phyloP scores from a whole-genome alignment of 495 filamentous ascomycete genomes.

The Penicillium atrosanguineum region DNA sequence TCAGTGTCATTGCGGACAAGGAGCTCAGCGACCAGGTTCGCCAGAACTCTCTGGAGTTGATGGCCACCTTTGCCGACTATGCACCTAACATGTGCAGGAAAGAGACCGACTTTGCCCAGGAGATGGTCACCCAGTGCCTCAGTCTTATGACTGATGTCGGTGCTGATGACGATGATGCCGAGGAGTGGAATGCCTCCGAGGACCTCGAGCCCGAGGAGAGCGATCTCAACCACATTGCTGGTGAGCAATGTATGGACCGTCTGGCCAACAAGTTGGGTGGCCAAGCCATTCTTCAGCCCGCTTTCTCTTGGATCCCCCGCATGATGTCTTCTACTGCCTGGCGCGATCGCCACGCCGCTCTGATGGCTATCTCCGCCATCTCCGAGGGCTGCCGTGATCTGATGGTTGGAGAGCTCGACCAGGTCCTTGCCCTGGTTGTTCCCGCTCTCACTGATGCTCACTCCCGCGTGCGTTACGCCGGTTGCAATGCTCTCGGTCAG shows the following conservation, averaged over 20 bases:
- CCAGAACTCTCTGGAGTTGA: slow-evolving; percentile 93
- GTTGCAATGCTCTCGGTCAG: slow-evolving; percentile 97
- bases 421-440: slow-evolving; percentile 89
- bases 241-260: slow-evolving; percentile 98
- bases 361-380: slow-evolving; percentile 99
- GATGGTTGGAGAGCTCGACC: slow-evolving; percentile 91
- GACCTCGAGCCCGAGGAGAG: slow-evolving; percentile 96
- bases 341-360: slow-evolving; percentile 93
- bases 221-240: slow-evolving; percentile 95
- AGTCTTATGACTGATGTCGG: slow-evolving; percentile 99
- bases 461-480: slow-evolving; percentile 94
- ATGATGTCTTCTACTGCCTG: slow-evolving; percentile 97
- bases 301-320: slow-evolving; percentile 92
- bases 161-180: slow-evolving; percentile 88
- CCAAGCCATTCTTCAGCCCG: slow-evolving; percentile 79
- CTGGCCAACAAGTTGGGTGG: slow-evolving; percentile 97
- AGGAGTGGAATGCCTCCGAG: slow-evolving; percentile 89
- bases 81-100: slow-evolving; percentile 92
- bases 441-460: slow-evolving; percentile 90
- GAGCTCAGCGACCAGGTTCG: slow-evolving; percentile 84
- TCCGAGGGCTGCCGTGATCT: slow-evolving; percentile 95
- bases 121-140: slow-evolving; percentile 98
- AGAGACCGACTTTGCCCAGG: slow-evolving; percentile 79
- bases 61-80: slow-evolving; percentile 98
- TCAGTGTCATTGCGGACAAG: slow-evolving; percentile 92